Base-by-base conservation (phyloP, 768 basidiomycete species). In the Boletus insuetus region DNA sequence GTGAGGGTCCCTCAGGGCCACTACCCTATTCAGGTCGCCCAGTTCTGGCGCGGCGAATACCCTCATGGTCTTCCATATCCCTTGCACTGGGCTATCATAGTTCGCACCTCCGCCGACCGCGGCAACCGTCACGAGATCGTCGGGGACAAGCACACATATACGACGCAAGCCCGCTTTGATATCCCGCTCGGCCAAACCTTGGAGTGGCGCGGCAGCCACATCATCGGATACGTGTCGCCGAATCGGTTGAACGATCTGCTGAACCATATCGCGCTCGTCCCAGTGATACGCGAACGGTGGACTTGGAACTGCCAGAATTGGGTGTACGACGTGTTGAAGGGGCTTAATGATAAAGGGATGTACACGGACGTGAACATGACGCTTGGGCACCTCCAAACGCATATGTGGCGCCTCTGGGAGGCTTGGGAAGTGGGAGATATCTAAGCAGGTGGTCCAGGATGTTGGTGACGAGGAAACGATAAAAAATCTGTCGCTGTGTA, bases 251-350 rank as follows among this genome's bases (percentile, higher is more conserved):
- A 56, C 8, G 20, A 29, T 5, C 40, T 70, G 3, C 20, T 59
- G 16, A 54, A 46, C 2, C 55, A 45, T 1, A 55, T 69, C 29
- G 64, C 60, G 4, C 56, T 54, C 31, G 54, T 61, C 16, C 57
- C 51, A 0, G 58, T 71, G n/a, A 26, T 58, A n/a, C 58, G 40
- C 3, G n/a, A 57, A 3, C 56, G 54, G 14, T 51, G 50, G 53
- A 53, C 32, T 5, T 71, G 69, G 69, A 64, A 69, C 47, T 60
- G 56, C 43, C 69, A 71, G 45, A 62, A 59, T 19, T 69, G 67
- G 69, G 69, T 69, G 35, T 59, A 55, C 20, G 69, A 71, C 0
- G 58, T 45, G 32, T 46, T 70, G 39, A 13, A 37, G 17, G 54
- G 59, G 38, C 29, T 71, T 12, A 46, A 59, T 2, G n/a, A 40